phyloP scores from a whole-genome alignment of 116 monocot species.

The Posidonia oceanica region DNA sequence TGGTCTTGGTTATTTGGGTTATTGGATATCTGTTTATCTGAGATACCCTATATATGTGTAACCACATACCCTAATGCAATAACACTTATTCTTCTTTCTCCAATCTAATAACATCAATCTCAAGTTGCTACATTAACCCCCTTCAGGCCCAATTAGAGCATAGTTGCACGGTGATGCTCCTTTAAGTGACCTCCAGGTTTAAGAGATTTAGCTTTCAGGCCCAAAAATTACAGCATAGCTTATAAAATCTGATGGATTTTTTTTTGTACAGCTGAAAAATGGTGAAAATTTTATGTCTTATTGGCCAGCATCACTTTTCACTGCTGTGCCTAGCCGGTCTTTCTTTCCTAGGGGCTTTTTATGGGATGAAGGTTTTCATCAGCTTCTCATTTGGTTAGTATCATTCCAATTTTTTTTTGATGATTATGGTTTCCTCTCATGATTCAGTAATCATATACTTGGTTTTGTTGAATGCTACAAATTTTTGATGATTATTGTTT shows the following conservation, averaged over 20 bases:
- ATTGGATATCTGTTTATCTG: no score
- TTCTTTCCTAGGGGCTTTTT: constrained; percentile 95
- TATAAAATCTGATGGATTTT: background rate
- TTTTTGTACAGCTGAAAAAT: constrained; percentile 37
- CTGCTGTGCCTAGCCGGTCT: constrained; percentile 92
- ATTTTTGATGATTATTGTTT: background rate
- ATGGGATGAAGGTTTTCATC: constrained; percentile 99
- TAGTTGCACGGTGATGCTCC: no score
- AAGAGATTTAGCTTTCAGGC: no score
- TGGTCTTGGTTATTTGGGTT: no score
- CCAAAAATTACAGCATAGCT: no score
- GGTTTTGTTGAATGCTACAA: background rate
- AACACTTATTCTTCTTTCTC: no score
- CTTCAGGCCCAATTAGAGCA: no score
- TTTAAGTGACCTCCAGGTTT: no score
- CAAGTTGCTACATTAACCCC: no score
- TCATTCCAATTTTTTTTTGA: background rate
- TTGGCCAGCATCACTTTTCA: constrained; percentile 90
- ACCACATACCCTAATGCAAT: no score
- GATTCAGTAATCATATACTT: background rate
- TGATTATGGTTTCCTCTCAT: background rate
- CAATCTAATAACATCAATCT: no score
- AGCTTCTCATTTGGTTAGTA: constrained; percentile 78
- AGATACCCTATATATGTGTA: no score
- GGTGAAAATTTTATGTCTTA: constrained; percentile 62